A percentile compares a stretch with the other conserved stretches of the same genome.
Conservation (phyloP, 2,329 filamentous ascomycete species). For the Monascus ruber region DNA sequence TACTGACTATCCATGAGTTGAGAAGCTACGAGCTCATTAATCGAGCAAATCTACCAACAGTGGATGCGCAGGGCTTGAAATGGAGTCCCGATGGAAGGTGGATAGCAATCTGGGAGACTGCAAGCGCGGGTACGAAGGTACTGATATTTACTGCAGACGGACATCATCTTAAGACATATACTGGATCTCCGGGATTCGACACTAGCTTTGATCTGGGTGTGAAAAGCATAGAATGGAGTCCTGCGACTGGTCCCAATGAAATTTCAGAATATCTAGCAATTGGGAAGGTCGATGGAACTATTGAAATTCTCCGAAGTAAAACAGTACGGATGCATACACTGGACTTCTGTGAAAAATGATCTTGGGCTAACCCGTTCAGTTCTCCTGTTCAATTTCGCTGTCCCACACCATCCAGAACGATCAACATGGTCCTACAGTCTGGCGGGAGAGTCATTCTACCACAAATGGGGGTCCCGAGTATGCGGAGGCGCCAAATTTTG, state of each 20-base stretch:
- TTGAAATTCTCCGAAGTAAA: slow-evolving; percentile 36
- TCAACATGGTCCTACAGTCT: slow-evolving; percentile 20
- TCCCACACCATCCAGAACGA: slow-evolving; percentile 23
- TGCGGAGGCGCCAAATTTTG: slow-evolving; percentile 25
- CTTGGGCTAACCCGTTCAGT: slow-evolving; percentile 11
- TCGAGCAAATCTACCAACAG: slow-evolving; percentile 33
- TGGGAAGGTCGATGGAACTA: slow-evolving; percentile 39
- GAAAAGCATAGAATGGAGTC: slow-evolving; percentile 43
- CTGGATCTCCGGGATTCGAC: slow-evolving; percentile 25
- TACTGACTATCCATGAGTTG: slow-evolving; percentile 28
- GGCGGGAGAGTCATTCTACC: slow-evolving; percentile 20
- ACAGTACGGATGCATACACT: slow-evolving; percentile 22
- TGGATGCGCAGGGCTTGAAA: slow-evolving; percentile 46
- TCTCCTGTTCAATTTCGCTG: slow-evolving; percentile 21
- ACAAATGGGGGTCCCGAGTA: slow-evolving; percentile 23
- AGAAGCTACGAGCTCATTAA: slow-evolving; percentile 23
- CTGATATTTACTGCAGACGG: slow-evolving; percentile 50
- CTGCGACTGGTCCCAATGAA: slow-evolving; percentile 15
- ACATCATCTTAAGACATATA: slow-evolving; percentile 44
- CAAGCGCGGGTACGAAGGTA: slow-evolving; percentile 40
- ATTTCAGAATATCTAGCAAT: slow-evolving; percentile 35
- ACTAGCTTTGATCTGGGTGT: slow-evolving; percentile 37
- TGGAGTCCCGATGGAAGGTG: slow-evolving; percentile 51
- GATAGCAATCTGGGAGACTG: slow-evolving; percentile 47
- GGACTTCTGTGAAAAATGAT: background rate